A percentile compares a stretch with the other conserved stretches of the same genome.
Evolutionary conservation across 176 grass and related monocot genomes (phyloP).

Genomic region (Neostapfia colusana): DNA sequence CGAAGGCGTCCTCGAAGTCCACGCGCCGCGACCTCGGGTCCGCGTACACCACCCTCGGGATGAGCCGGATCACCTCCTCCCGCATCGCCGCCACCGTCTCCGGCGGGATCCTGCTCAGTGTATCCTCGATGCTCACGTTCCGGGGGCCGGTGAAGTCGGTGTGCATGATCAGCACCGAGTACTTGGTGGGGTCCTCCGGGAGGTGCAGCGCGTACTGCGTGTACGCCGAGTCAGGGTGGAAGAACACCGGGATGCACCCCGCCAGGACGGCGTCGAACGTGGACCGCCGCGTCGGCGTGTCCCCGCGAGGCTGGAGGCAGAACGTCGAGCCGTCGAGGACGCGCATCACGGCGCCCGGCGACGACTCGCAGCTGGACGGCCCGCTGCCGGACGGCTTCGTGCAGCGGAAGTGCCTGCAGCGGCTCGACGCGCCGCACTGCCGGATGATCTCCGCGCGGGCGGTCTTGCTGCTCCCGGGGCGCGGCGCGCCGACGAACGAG

Average conservation of each 20-base stretch:
- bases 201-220: conserved; percentile 58
- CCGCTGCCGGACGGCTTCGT: conserved; percentile 17
- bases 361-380: conserved; percentile 33
- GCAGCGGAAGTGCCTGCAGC: conserved; percentile 52
- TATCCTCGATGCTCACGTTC: conserved; percentile 55
- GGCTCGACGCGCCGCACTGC: conserved; percentile 53
- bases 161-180: conserved; percentile 57
- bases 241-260: conserved; percentile 70
- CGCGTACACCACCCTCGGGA: conserved; percentile 60
- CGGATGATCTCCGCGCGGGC: conserved; percentile 52
- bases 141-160: conserved; percentile 21
- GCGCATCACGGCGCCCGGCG: conserved; percentile 42
- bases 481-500: conserved; percentile 59
- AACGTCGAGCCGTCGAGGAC: conserved; percentile 50
- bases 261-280: conserved; percentile 69
- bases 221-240: conserved; percentile 58
- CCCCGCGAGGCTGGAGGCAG: conserved; percentile 69
- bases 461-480: conserved; percentile 38
- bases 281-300: conserved; percentile 55
- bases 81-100: conserved; percentile 43
- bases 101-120: conserved; percentile 22
- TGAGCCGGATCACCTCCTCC: conserved; percentile 54
- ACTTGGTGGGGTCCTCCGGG: conserved; percentile 37
- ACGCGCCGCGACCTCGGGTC: conserved; percentile 38
- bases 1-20: conserved; percentile 56